Evolutionary conservation across 352 stramenopile genomes (phyloP), one percentile per base, ranked within the genome.

Genomic region (Phytophthora vignae): DNA sequence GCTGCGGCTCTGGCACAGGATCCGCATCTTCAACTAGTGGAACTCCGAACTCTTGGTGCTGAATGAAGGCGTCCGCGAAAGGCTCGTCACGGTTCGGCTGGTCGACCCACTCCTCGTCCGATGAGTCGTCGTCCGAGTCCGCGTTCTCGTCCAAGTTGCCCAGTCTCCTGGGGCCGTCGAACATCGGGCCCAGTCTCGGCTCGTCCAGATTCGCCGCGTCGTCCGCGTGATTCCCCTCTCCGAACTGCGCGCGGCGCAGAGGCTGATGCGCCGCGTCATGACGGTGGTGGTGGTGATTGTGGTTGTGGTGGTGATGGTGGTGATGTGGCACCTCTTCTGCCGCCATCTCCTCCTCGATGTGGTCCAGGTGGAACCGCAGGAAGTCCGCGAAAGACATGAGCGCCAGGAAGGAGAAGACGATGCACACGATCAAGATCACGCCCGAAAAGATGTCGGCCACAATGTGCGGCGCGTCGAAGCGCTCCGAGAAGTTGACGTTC

Each of bases 371-470:
- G 78, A 98, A 97, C 60, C 94, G 82, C 60, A 98, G 76, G 67
- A 98, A 98, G 65, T 98, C 94, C 5, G 91, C 88, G 72, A 98
- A 97, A 44, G 93, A 98, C 95, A 99, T 99, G 22, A 99, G 76
- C 68, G 90, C 92, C 31, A 99, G 78, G 77, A 99, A 98, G 55
- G 90, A 98, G 64, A 98, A 96, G 9, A 98, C 90, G 67, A 99
- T 96, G 56, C 91, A 90, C 22, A 97, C 82, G 46, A 96, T 91
- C 60, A 99, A 80, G 21, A 98, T 84, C 3, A 95, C 87, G 31
- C 96, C 96, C 6, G 90, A 90, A 56, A 97, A 96, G 40, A 94
- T 91, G 76, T 99, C 96, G 2, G 73, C 77, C 10, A 96, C 63
- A 5, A 97, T 73, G 42, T 97, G 84, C 52, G 78, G n/a, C 22